Evolutionary conservation across 1,284 basidiomycete species (phyloP), one percentile per base, ranked within the genome.

Genomic region (Moniliophthora roreri): DNA sequence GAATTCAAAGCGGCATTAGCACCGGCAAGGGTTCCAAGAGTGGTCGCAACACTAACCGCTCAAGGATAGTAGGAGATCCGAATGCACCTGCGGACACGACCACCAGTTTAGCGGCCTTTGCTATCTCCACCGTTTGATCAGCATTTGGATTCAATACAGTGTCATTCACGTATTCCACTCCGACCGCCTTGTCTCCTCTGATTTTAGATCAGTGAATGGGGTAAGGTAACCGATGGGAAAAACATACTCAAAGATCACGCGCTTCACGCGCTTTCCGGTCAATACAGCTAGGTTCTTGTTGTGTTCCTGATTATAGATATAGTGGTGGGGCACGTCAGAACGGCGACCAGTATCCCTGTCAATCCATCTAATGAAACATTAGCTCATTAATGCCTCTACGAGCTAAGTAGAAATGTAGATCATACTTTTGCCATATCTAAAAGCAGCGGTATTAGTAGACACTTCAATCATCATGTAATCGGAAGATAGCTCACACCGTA

Each of bases 11-110:
- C 0, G n/a, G 38, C 21, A 28, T 16, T n/a, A 51, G 7, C 15
- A 21, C 24, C 8, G 8, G 7, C n/a, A 44, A 16, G 11, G 7
- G 11, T 23, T 44, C 20, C 11, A 44, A 18, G 16, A 20, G 21
- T 7, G n/a, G 7, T 7, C 9, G n/a, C n/a, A 7, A 40, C 15
- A 20, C 41, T 13, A 21, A 57, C 54, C 79, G 70, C 61, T 82
- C 80, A 10, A 83, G 66, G 38, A 84, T 79, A 3, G 70, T 60
- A 1, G 81, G 79, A 0, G 80, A 80, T 4, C 81, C 82, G 41
- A 83, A 78, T 0, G 81, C 63, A 0, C 82, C 82, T 0, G 73
- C 71, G 11, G 77, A 72, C 20, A 83, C 44, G 4, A 83, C 71
- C 0, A 83, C 75, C 1, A 81, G 63, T n/a, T 68, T 71, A 16